Conservation (phyloP, 257 asterid species). For the Solanum lignicaule region DNA sequence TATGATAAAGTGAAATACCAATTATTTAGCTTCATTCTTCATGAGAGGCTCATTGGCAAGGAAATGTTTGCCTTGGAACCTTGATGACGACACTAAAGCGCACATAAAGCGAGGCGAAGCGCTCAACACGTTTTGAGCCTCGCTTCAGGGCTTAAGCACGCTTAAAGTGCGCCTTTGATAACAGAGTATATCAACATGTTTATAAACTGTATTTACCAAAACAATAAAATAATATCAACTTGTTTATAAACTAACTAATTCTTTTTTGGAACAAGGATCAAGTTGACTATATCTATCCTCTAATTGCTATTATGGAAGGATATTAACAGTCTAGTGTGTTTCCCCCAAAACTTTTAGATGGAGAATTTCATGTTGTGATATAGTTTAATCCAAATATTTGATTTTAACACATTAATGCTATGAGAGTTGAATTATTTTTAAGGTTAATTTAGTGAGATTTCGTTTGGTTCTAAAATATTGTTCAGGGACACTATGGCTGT, state of each 20-base stretch:
- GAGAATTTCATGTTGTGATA: background rate
- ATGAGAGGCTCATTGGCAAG: too few species aligned
- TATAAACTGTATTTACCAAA: background rate
- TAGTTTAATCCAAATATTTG: background rate
- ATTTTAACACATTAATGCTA: background rate
- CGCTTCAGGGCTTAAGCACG: too few species aligned
- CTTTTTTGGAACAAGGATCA: background rate
- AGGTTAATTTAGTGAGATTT: background rate
- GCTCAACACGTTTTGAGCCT: too few species aligned
- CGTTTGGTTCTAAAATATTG: background rate
- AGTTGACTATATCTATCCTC: background rate
- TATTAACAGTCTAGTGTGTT: background rate
- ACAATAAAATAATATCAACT: background rate
- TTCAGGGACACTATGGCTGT: background rate
- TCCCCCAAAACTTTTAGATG: background rate
- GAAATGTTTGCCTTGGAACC: too few species aligned
- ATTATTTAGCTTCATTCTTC: too few species aligned
- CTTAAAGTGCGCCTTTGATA: too few species aligned
- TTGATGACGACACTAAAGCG: too few species aligned
- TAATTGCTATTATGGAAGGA: background rate
- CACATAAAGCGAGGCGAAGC: too few species aligned
- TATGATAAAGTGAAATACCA: too few species aligned
- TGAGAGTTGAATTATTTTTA: background rate
- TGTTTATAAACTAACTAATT: background rate
- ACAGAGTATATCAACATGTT: background rate